Base-by-base conservation (phyloP, 108 stramenopile genomes). In the Skeletonema costatum region DNA sequence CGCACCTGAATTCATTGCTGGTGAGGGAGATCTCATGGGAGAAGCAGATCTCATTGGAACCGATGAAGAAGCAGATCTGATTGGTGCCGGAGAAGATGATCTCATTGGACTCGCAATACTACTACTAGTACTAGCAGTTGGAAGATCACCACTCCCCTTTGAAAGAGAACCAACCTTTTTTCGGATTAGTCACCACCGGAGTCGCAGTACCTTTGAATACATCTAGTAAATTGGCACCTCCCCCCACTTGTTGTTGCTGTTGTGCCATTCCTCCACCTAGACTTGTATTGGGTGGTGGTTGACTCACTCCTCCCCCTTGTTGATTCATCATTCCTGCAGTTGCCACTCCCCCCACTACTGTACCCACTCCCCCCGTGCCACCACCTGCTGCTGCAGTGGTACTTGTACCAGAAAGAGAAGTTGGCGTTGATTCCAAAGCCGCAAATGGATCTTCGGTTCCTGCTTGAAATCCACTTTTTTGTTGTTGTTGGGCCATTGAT, bases 391-490 rank as follows among this genome's bases (percentile, higher is more conserved):
- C 48, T 44, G 39, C n/a, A 50, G 32, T n/a, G n/a, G 21, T 16
- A 64, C 30, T 11, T 17, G 21, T 41, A 73, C 68, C 17, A 46
- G 44, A 36, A 36, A 36, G 35, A 36, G 53, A 33, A 5, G 81
- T 56, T 17, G 70, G 30, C 14, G 68, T 70, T 16, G 64, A 76
- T 30, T 87, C 84, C 75, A 95, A 78, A 31, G 83, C 92, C 56
- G 94, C 94, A 86, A 96, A 96, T 14, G 94, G 94, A 85, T 96
- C 94, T 44, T 73, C 86, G 14, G 70, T 81, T 48, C 87, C 85
- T 39, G 73, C 59, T 65, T 75, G 70, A 70, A 81, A 70, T 76
- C 79, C 87, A 63, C 68, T 71, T 48, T 50, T 63, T 66, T 33
- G 60, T 10, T 35, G 41, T 61, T 19, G 19, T 5, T 68, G 39